These are phyloP conservation scores for Mycoemilia scoparia DNA, from an alignment of 192 early-diverging fungal species.

Conservation along the genomic window DNA sequence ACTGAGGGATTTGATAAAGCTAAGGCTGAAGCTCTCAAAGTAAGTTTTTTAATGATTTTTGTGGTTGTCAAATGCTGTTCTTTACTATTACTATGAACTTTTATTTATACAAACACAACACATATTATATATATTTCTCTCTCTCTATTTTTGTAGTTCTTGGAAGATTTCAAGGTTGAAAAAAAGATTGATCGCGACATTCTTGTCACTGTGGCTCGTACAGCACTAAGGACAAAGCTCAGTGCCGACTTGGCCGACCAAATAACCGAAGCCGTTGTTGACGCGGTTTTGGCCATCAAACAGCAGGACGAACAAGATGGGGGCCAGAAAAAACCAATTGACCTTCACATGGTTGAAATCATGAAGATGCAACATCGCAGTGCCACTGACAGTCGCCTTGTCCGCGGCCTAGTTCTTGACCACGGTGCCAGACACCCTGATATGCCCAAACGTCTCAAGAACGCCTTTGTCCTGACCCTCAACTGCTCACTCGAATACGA, in stretches of 20 bases:
- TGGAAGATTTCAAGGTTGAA: constrained; percentile 69
- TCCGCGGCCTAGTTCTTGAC: constrained; percentile 92
- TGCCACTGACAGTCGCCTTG: constrained; percentile 87
- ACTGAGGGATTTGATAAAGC: constrained; percentile 95
- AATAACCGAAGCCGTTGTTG: constrained; percentile 90
- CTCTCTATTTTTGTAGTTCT: no score
- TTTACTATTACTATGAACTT: no score
- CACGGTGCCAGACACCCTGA: constrained; percentile 98
- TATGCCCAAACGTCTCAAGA: constrained; percentile 87
- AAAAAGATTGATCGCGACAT: constrained; percentile 75
- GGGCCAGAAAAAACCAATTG: constrained; percentile 83
- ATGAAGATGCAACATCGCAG: constrained; percentile 99
- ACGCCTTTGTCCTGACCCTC: constrained; percentile 82
- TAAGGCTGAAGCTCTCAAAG: constrained; percentile 86
- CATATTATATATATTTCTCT: background rate
- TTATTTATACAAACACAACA: background rate
- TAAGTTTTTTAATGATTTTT: no score
- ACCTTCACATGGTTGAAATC: constrained; percentile 98
- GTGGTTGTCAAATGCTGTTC: constrained; percentile 30
- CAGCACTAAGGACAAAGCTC: constrained; percentile 91
- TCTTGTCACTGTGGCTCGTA: constrained; percentile 78
- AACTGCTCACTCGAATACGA: constrained; percentile 99
- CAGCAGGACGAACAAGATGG: no score
- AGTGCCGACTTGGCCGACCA: constrained; percentile 74
- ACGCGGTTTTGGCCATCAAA: constrained; percentile 79